Percentiles rank a stretch among this genome's conserved stretches.
Evolutionary conservation across 352 stramenopile genomes (phyloP).

Genomic region (Phytopythium cucurbitacearum): DNA sequence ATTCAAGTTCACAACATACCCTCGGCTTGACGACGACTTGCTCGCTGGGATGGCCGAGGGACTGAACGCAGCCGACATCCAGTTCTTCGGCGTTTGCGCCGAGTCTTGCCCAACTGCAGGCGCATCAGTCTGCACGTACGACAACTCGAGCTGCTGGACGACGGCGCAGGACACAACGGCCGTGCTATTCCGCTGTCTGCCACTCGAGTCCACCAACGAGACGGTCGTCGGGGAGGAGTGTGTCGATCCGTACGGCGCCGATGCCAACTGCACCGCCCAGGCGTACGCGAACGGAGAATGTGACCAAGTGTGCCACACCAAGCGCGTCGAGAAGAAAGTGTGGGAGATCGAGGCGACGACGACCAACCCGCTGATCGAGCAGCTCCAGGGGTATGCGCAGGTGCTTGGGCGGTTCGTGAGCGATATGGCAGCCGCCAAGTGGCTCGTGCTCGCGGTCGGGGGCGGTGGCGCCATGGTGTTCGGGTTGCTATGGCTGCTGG

Average conservation of each 20-base stretch:
- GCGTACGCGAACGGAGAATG: conserved; percentile 30
- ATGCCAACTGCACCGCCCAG: conserved; percentile 46
- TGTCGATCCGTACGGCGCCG: conserved; percentile 49
- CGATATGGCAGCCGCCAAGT: conserved; percentile 63
- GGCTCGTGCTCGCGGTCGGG: conserved; percentile 51
- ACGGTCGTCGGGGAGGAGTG: conserved; percentile 55
- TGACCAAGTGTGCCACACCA: conserved; percentile 47
- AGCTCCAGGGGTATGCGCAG: conserved; percentile 60
- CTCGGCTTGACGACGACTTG: conserved; percentile 78
- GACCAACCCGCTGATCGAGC: conserved; percentile 58
- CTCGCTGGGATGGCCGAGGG: conserved; percentile 32
- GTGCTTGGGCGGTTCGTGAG: conserved; percentile 65
- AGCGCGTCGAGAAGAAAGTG: conserved; percentile 63
- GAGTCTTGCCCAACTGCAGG: conserved; percentile 40
- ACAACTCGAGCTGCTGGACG: conserved; percentile 60
- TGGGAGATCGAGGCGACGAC: conserved; percentile 48
- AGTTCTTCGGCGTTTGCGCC: conserved; percentile 85
- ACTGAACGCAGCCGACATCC: conserved; percentile 37
- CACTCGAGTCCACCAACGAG: conserved; percentile 56
- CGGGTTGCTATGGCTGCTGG: conserved; percentile 63
- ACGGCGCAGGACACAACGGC: conserved; percentile 42
- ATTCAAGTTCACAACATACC: conserved; percentile 62
- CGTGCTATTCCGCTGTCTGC: conserved; percentile 75
- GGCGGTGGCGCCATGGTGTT: conserved; percentile 47
- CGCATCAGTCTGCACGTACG: conserved; percentile 65